Base-by-base conservation (phyloP, 192 early-diverging fungal genomes). In the Dissophora globulifera region DNA sequence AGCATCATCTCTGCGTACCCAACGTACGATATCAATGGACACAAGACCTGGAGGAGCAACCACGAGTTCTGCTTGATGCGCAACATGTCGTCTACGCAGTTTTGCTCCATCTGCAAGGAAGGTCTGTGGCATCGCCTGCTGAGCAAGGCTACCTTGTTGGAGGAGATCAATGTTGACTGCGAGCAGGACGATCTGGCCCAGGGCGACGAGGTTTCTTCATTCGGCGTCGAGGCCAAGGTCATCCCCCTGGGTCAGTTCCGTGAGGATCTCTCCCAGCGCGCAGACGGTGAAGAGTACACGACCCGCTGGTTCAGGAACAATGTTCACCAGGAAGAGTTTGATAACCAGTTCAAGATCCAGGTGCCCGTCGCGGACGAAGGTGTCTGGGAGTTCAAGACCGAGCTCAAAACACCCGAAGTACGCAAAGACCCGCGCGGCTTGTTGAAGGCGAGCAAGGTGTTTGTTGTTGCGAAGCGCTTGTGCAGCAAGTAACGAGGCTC, bases 11-110 rank as follows among this genome's bases (percentile, higher is more conserved):
- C 79, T 22, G 85, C 85, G 6, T 89, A 83, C 43, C 87, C 85
- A 1, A 84, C 82, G 1, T 85, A 54, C 25, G 79, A 80, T 19
- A 59, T 82, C 17, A 47, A 51, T 1, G 80, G 80, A 8, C 58
- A 56, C 33, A 84, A 84, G 58, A 80, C 82, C 11, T 88, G 81
- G 67, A 64, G 87, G 5, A 82, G 82, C 7, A 86, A 82, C 32
- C 74, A 89, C 68, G 87, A 89, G 63, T 75, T 58, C 29, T 89
- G 87, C 40, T 46, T 89, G 60, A 89, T 89, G 87, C 72, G 87
- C 25, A 87, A 89, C 64, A 89, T 87, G 87, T 33, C 70, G 17
- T 64, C 67, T 10, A 63, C 74, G 6, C 47, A 54, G 6, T 85
- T 88, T 47, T 88, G 87, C 40, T 56, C 81, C 56, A 76, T 89